Evolutionary conservation across 768 basidiomycete species (phyloP).

Genomic region (Trametes cingulata): DNA sequence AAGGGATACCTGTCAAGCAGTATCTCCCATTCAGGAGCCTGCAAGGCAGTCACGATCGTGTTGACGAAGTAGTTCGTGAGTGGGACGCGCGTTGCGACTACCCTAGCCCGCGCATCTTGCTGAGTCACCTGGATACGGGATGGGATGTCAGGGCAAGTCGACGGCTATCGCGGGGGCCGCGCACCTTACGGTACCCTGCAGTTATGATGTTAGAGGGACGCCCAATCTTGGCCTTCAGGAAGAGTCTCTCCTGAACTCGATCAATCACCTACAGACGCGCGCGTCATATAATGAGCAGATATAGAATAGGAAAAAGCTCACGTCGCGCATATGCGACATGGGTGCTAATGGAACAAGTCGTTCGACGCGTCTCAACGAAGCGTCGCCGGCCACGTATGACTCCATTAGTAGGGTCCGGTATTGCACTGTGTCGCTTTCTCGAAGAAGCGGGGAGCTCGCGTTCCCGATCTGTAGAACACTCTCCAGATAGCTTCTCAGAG

Average conservation of each 20-base stretch:
- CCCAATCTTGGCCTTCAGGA: constrained; percentile 38
- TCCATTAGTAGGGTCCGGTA: constrained; percentile 40
- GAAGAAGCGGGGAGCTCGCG: neutral
- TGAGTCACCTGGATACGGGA: neutral
- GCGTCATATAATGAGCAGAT: neutral
- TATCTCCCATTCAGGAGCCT: constrained; percentile 64
- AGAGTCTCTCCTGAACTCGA: constrained; percentile 56
- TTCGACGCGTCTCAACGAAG: neutral
- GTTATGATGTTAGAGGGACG: constrained; percentile 61
- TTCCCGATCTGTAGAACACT: neutral
- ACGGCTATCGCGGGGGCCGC: constrained; percentile 16
- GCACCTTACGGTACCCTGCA: constrained; percentile 61
- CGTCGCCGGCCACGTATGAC: constrained; percentile 45
- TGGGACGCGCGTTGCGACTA: constrained; percentile 36
- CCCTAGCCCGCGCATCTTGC: constrained; percentile 40
- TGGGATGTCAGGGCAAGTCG: neutral
- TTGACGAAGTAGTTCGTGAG: constrained; percentile 69
- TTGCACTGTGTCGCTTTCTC: constrained; percentile 10
- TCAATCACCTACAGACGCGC: constrained; percentile 66
- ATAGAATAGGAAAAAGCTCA: constrained; percentile 29
- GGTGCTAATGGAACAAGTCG: constrained; percentile 34
- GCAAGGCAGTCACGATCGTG: constrained; percentile 69
- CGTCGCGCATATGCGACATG: constrained; percentile 56
- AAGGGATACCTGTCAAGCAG: constrained; percentile 56
- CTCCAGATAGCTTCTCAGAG: constrained; percentile 17